Evolutionary conservation across 129 eudicot genomes (phyloP).

Genomic region (Pseudognaphalium luteoalbum): DNA sequence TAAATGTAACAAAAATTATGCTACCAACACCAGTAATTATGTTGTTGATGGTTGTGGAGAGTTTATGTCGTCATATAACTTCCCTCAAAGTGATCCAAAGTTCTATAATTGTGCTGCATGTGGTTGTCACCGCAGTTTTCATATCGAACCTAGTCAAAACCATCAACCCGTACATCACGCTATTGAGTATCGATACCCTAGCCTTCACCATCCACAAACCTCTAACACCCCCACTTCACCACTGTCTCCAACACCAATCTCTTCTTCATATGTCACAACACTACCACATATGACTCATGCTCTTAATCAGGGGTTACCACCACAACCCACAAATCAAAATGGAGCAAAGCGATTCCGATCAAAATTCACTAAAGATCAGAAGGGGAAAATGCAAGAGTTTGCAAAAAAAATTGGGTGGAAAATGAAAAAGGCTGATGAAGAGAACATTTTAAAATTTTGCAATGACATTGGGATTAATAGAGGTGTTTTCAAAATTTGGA

Average conservation of each 20-base stretch:
- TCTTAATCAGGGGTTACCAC: slow-evolving; percentile 28
- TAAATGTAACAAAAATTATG: slow-evolving; percentile 72
- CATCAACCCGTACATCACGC: slow-evolving; percentile 26
- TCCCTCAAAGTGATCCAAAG: slow-evolving; percentile 36
- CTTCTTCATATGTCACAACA: slow-evolving; percentile 60
- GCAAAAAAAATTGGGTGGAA: slow-evolving; percentile 67
- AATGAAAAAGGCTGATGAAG: slow-evolving; percentile 56
- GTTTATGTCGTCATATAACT: slow-evolving; percentile 48
- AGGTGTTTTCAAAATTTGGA: slow-evolving; percentile 66
- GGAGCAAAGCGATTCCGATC: slow-evolving; percentile 44
- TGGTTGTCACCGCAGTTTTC: slow-evolving; percentile 88
- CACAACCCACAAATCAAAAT: background rate
- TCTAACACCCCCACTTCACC: slow-evolving; percentile 38
- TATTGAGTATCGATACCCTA: slow-evolving; percentile 38
- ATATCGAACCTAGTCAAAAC: slow-evolving; percentile 51
- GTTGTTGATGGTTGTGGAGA: slow-evolving; percentile 80
- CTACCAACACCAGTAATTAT: slow-evolving; percentile 56
- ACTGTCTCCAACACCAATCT: slow-evolving; percentile 56
- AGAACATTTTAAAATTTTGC: slow-evolving; percentile 37
- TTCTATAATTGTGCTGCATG: slow-evolving; percentile 61
- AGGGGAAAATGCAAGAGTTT: slow-evolving; percentile 52
- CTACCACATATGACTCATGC: slow-evolving; percentile 62
- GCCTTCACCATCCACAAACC: slow-evolving; percentile 46
- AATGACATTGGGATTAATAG: slow-evolving; percentile 49
- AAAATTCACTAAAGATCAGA: slow-evolving; percentile 44